These are phyloP conservation scores for Podaxis carcinomalis DNA, from an alignment of 768 basidiomycete species.

Conservation along the genomic window DNA sequence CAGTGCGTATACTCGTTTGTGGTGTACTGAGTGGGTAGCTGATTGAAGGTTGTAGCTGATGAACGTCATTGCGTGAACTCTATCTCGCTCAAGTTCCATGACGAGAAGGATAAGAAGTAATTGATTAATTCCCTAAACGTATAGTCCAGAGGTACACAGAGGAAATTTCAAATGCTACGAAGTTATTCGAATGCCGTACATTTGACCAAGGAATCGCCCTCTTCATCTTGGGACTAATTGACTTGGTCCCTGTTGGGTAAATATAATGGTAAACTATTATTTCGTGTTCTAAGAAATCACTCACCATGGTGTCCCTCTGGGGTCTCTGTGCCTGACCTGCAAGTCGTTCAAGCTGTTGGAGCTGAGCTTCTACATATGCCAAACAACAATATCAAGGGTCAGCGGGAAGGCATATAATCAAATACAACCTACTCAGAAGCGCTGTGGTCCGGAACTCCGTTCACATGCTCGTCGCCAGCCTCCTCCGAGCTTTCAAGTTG, in stretches of 20 bases:
- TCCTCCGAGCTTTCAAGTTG: not conserved
- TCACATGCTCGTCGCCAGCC: not conserved
- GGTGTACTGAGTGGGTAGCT: not conserved
- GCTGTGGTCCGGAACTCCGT: not conserved
- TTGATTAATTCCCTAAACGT: not conserved
- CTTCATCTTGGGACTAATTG: no score
- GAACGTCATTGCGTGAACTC: slow-evolving; percentile 92
- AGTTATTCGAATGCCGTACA: no score
- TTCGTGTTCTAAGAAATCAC: no score
- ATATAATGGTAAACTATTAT: no score
- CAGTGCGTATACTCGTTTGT: slow-evolving; percentile 33
- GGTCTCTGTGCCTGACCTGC: not conserved
- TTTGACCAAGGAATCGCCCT: no score
- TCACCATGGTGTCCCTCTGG: no score
- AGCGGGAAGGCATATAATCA: not conserved
- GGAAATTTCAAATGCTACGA: not conserved
- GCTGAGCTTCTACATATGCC: not conserved
- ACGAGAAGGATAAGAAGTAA: slow-evolving; percentile 31
- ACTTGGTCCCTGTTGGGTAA: no score
- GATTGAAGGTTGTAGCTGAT: slow-evolving; percentile 43
- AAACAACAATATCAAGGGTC: not conserved
- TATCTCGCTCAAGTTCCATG: slow-evolving; percentile 73
- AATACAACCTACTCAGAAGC: not conserved
- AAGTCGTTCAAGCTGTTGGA: not conserved
- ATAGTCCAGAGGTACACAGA: not conserved